Percentiles rank a stretch among this genome's conserved stretches.
Evolutionary conservation across 176 grass and related monocot genomes (phyloP).

Genomic region (Rhipidocladum racemiflorum): DNA sequence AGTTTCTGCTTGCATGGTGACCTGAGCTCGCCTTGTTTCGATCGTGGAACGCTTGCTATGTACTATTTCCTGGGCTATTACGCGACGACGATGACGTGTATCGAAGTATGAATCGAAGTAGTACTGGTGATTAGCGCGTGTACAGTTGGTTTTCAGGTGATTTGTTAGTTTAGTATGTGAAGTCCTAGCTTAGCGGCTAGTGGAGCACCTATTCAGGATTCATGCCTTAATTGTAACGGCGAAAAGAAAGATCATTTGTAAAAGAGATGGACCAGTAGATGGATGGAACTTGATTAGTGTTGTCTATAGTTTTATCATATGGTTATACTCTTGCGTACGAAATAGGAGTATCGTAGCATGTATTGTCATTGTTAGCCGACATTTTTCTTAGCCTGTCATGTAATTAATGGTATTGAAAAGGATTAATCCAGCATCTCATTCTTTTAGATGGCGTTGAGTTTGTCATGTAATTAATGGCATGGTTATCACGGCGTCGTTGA

Average conservation of each 20-base stretch:
- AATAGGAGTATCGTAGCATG: background rate
- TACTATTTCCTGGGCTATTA: background rate
- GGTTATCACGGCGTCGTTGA: no score
- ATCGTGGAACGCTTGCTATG: background rate
- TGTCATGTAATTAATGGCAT: background rate
- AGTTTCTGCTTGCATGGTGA: constrained; percentile 22
- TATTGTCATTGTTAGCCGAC: background rate
- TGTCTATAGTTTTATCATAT: background rate
- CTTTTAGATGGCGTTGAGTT: background rate
- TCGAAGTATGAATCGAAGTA: background rate
- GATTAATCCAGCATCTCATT: background rate
- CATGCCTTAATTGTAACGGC: background rate
- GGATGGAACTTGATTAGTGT: background rate
- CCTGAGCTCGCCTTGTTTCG: background rate
- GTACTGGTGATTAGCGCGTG: constrained; percentile 7
- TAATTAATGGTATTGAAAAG: background rate
- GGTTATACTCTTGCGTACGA: background rate
- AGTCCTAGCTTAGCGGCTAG: background rate
- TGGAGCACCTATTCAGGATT: background rate
- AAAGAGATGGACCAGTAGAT: background rate
- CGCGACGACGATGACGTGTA: background rate
- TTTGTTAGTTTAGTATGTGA: background rate
- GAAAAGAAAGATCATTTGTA: background rate
- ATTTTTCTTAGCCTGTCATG: background rate
- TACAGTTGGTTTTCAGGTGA: background rate